Conservation (phyloP, 2,329 filamentous ascomycete species). For the Epicoccum sorghinum region DNA sequence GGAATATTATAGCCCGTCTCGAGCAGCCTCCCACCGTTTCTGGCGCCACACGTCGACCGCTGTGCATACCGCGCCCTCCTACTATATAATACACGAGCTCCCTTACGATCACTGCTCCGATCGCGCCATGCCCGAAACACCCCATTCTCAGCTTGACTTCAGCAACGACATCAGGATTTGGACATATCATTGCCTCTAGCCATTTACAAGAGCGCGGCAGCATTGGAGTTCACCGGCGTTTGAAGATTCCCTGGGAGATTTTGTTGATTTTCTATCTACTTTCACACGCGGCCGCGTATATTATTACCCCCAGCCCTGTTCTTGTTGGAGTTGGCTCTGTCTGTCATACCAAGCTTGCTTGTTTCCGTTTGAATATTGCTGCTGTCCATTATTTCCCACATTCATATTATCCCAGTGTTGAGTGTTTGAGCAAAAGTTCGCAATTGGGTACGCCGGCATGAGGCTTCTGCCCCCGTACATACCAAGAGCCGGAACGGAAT, state of each 20-base stretch:
- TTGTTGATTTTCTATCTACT: conserved; percentile 5
- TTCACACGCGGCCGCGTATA: conserved; percentile 11
- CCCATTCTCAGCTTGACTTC: conserved; percentile 22
- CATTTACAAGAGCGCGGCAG: conserved; percentile 46
- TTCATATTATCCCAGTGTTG: too few relatives aligned
- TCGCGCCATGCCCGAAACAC: conserved; percentile 38
- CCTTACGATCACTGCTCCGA: conserved; percentile 40
- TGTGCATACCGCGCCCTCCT: conserved; percentile 38
- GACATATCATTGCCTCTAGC: conserved; percentile 46
- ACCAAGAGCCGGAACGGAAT: too few relatives aligned
- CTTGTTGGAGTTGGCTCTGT: conserved; percentile 5
- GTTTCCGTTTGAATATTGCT: background rate
- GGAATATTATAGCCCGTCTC: conserved; percentile 71
- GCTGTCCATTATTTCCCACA: background rate
- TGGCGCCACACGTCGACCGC: conserved; percentile 33
- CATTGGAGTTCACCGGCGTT: conserved; percentile 46
- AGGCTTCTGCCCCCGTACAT: too few relatives aligned
- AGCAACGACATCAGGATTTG: conserved; percentile 43
- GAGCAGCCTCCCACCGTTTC: conserved; percentile 4
- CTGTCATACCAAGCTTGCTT: conserved; percentile 8
- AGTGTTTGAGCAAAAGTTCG: too few relatives aligned
- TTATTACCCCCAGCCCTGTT: conserved; percentile 8
- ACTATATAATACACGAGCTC: conserved; percentile 45
- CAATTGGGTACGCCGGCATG: too few relatives aligned
- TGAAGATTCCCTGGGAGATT: conserved; percentile 35